These are phyloP conservation scores for Rhodomyrtus psidioides DNA, from an alignment of 441 rosid genomes.

Conservation along the genomic window DNA sequence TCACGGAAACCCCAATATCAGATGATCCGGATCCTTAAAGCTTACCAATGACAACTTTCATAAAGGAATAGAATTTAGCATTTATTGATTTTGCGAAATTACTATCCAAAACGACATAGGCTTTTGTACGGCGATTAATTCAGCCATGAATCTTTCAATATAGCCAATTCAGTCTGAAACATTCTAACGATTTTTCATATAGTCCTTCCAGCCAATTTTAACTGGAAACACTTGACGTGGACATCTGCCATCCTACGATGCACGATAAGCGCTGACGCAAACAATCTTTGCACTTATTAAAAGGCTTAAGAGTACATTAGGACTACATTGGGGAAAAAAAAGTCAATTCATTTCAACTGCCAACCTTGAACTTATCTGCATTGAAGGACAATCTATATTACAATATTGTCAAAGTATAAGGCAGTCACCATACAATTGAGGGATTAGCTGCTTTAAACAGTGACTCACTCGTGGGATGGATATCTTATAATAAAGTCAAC, in stretches of 20 bases:
- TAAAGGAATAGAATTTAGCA: not conserved
- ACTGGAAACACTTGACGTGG: not conserved
- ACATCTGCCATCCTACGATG: rapidly evolving
- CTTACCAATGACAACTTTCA: not conserved
- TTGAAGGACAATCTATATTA: not conserved
- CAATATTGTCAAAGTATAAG: not conserved
- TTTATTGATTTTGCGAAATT: not conserved
- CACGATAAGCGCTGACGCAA: rapidly evolving
- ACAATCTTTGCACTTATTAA: not conserved
- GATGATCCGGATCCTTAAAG: too few relatives aligned
- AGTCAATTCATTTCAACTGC: not conserved
- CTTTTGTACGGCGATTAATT: not conserved
- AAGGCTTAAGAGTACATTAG: not conserved
- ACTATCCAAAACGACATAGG: not conserved
- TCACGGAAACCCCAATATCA: too few relatives aligned
- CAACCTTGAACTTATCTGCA: not conserved
- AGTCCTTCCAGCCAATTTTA: not conserved
- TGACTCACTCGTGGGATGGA: not conserved
- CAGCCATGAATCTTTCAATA: rapidly evolving
- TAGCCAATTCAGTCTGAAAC: not conserved
- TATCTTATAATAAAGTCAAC: not conserved
- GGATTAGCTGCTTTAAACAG: not conserved
- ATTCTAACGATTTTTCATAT: too few relatives aligned
- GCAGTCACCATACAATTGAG: not conserved
- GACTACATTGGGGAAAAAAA: not conserved